These are phyloP conservation scores for Trichoderma semiorbis DNA, from an alignment of 2,329 filamentous ascomycete species.

Conservation along the genomic window DNA sequence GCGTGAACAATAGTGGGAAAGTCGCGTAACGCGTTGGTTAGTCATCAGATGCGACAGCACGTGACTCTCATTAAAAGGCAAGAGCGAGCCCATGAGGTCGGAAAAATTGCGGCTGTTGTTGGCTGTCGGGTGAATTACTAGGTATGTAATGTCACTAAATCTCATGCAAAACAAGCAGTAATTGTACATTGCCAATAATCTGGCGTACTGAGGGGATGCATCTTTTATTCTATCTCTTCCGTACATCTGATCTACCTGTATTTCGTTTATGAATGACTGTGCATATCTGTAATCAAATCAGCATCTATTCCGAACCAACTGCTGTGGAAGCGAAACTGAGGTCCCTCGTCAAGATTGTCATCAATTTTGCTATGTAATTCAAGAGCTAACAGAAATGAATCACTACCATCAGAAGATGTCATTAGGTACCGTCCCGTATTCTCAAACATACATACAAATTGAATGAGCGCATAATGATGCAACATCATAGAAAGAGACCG, in stretches of 20 bases:
- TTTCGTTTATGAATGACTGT: not conserved
- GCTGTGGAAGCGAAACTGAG: not conserved
- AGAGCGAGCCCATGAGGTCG: not conserved
- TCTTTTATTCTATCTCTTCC: not conserved
- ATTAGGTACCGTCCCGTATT: not conserved
- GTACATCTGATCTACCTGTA: not conserved
- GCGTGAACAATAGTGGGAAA: constrained; percentile 13
- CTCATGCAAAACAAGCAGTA: not conserved
- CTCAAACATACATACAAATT: not conserved
- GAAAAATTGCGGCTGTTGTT: not conserved
- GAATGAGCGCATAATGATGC: not conserved
- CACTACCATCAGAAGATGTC: not conserved
- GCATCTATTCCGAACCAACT: not conserved
- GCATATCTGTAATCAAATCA: not conserved
- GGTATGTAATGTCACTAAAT: not conserved
- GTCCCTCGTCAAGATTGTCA: not conserved
- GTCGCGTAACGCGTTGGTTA: constrained; percentile 34
- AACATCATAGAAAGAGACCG: not conserved
- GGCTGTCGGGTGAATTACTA: not conserved
- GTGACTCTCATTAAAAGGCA: constrained; percentile 19
- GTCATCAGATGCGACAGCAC: constrained; percentile 29
- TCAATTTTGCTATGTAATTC: not conserved
- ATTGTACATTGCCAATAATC: not conserved
- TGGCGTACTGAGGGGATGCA: not conserved
- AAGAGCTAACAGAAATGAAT: not conserved